Evolutionary conservation across 2,329 filamentous ascomycete species (phyloP).

Genomic region (Emmonsiellopsis sp.): DNA sequence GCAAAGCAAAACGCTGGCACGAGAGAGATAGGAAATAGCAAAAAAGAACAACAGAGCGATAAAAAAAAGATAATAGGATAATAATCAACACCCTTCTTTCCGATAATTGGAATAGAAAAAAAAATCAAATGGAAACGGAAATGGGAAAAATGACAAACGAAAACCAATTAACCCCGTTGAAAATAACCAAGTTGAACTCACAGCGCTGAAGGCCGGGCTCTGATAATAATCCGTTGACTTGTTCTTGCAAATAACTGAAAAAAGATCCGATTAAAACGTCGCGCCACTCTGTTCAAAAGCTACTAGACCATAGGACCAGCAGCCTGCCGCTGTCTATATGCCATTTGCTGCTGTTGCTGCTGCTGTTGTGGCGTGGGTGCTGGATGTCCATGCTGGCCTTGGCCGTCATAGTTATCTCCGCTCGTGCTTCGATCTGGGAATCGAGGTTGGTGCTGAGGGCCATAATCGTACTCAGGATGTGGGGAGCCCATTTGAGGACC

Average conservation of each 20-base stretch:
- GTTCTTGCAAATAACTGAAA: too few species aligned
- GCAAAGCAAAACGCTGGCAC: neutral
- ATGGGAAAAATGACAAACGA: too few species aligned
- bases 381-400: constrained; percentile 16
- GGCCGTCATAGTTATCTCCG: constrained; percentile 23
- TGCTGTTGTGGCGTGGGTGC: constrained; percentile 18
- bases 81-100: neutral
- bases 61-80: neutral
- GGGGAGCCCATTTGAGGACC: constrained; percentile 19
- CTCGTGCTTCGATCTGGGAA: constrained; percentile 13
- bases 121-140: neutral
- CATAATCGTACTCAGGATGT: constrained; percentile 5
- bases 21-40: neutral
- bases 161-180: neutral
- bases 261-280: too few species aligned
- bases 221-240: too few species aligned
- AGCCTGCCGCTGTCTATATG: constrained; percentile 26
- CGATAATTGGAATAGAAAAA: neutral
- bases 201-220: neutral
- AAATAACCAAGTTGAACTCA: neutral
- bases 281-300: too few species aligned
- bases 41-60: constrained; percentile 9
- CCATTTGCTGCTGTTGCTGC: constrained; percentile 23
- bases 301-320: constrained; percentile 1
- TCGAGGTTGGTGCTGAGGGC: constrained; percentile 5